These are phyloP conservation scores for Alisma plantagoaquatica DNA, from an alignment of 106 monocot species.

Conservation along the genomic window DNA sequence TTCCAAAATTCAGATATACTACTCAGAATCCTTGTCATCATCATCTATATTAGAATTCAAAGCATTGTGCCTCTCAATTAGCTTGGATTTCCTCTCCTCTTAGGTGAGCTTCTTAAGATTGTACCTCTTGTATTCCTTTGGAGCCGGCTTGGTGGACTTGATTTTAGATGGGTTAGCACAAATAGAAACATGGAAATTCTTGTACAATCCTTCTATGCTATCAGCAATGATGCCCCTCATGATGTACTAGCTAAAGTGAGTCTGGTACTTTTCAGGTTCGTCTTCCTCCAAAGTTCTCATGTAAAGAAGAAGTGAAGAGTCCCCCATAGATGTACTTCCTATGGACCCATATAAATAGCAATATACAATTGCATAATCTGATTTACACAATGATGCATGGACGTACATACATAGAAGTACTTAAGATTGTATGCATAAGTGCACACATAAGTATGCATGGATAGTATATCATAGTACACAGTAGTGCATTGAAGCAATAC, in stretches of 20 bases:
- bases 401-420: no score
- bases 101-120: slow-evolving; percentile 40
- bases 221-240: slow-evolving; percentile 28
- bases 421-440: no score
- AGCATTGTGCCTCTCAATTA: slow-evolving; percentile 33
- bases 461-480: no score
- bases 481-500: no score
- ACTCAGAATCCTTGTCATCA: slow-evolving; percentile 16
- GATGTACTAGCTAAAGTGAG: slow-evolving; percentile 27
- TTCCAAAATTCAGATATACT: no score
- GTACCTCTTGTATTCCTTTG: no score
- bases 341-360: no score
- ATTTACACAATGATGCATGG: no score
- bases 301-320: slow-evolving; percentile 11
- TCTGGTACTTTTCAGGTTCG: slow-evolving; percentile 33
- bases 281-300: slow-evolving; percentile 14
- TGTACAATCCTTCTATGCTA: slow-evolving; percentile 26
- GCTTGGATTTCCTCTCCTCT: slow-evolving; percentile 27
- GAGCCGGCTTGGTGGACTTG: slow-evolving; percentile 23
- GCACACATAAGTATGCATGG: no score
- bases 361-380: no score
- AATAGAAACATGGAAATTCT: slow-evolving; percentile 35
- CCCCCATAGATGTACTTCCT: slow-evolving; percentile 30
- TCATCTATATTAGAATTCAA: slow-evolving; percentile 13
- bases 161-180: slow-evolving; percentile 13